Conservation (phyloP, 257 asterid species). For the Datura wrightii region DNA sequence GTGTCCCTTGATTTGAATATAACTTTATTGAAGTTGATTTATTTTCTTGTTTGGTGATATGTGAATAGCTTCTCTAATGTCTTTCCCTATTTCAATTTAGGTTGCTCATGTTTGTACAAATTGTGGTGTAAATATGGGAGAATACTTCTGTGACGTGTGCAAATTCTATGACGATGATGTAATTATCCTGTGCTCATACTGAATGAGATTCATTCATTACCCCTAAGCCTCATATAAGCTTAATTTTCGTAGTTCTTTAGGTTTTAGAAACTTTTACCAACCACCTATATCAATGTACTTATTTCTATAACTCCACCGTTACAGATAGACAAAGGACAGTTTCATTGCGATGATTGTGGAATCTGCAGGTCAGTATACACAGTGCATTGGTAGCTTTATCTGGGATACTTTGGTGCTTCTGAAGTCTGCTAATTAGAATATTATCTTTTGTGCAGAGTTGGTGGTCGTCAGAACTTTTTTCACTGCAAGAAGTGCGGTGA, state of each 20-base stretch:
- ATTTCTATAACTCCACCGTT: conserved; percentile 12
- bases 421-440: conserved; percentile 3
- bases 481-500: conserved; percentile 96
- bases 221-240: neutral
- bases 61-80: neutral
- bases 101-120: conserved; percentile 82
- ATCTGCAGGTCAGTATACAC: conserved; percentile 74
- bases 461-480: conserved; percentile 86
- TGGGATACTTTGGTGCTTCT: conserved; percentile 12
- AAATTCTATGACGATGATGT: conserved; percentile 95
- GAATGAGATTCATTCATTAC: conserved; percentile 4
- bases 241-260: neutral
- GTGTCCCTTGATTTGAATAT: conserved; percentile 38
- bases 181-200: conserved; percentile 32
- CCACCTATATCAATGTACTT: neutral
- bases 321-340: conserved; percentile 85
- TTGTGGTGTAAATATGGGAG: conserved; percentile 98
- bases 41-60: neutral
- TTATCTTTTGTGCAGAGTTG: conserved; percentile 53
- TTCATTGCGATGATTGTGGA: conserved; percentile 96
- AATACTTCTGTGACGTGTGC: conserved; percentile 86
- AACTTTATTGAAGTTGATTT: neutral
- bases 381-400: neutral
- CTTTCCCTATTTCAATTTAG: conserved; percentile 44
- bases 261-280: neutral